Conservation (phyloP, 2,329 filamentous ascomycete genomes). For the Paecilomyces sp. region DNA sequence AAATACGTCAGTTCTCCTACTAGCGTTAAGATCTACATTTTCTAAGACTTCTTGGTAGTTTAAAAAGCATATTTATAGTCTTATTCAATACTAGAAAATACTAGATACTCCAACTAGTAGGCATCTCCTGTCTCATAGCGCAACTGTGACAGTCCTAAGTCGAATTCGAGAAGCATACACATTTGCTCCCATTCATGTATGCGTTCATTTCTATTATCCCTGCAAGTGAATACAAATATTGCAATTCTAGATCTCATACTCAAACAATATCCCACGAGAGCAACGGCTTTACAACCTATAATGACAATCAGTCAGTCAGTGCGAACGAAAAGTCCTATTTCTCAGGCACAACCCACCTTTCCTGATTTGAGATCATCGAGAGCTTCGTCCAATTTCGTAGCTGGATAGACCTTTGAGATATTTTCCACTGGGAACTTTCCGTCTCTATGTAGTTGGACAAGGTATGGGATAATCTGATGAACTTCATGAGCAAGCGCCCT, state of each 20-base stretch:
- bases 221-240: too few relatives aligned
- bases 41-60: too few relatives aligned
- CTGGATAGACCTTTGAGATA: slow-evolving; percentile 1
- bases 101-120: too few relatives aligned
- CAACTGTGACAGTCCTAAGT: too few relatives aligned
- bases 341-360: slow-evolving; percentile 6
- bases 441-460: not conserved
- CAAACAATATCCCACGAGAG: not conserved
- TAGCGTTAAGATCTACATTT: too few relatives aligned
- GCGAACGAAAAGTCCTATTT: not conserved
- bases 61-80: too few relatives aligned
- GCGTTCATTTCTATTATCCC: too few relatives aligned
- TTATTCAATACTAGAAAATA: too few relatives aligned
- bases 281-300: not conserved
- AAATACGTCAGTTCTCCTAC: too few relatives aligned
- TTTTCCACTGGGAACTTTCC: slow-evolving; percentile 1
- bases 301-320: not conserved
- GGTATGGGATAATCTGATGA: not conserved
- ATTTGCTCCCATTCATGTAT: too few relatives aligned
- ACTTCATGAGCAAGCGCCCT: not conserved
- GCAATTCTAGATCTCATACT: not conserved
- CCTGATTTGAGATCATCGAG: slow-evolving; percentile 3
- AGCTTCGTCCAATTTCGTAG: slow-evolving; percentile 1
- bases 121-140: too few relatives aligned
- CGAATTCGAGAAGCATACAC: too few relatives aligned